Evolutionary conservation across 2,329 filamentous ascomycete species (phyloP).

Genomic region (Apiospora saccharicola): DNA sequence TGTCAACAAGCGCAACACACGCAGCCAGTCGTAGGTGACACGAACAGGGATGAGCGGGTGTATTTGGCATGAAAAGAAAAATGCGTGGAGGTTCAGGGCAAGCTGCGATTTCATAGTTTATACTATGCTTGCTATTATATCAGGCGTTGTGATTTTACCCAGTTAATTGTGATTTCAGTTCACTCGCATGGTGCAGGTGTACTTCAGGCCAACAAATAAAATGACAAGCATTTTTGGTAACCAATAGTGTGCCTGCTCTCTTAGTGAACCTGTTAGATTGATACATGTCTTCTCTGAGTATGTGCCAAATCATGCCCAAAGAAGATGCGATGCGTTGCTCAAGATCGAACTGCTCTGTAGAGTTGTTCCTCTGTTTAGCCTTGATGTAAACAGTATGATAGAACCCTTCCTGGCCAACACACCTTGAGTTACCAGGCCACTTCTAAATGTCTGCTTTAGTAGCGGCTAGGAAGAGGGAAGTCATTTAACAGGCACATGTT

Average conservation of each 20-base stretch:
- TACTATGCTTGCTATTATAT: slow-evolving; percentile 23
- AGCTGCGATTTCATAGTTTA: slow-evolving; percentile 20
- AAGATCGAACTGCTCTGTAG: background rate
- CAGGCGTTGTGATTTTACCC: slow-evolving; percentile 26
- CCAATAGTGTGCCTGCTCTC: slow-evolving; percentile 39
- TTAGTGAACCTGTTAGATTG: background rate
- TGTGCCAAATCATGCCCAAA: background rate
- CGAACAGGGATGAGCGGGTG: background rate
- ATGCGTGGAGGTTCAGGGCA: background rate
- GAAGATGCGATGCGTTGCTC: background rate
- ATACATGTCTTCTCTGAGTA: background rate
- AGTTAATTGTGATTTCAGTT: slow-evolving; percentile 15
- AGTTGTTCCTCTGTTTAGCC: background rate
- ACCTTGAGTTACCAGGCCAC: background rate
- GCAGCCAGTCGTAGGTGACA: slow-evolving; percentile 58
- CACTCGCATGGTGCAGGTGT: slow-evolving; percentile 27
- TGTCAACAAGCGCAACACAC: slow-evolving; percentile 66
- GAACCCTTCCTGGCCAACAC: background rate
- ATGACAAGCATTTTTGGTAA: slow-evolving; percentile 15
- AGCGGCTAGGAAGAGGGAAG: background rate
- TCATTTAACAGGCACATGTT: background rate
- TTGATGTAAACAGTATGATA: background rate
- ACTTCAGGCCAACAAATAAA: slow-evolving; percentile 24
- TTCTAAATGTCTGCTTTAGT: background rate
- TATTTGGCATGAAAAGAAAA: slow-evolving; percentile 14